Evolutionary conservation across 2,329 filamentous ascomycete species (phyloP), one percentile per base, ranked within the genome.

Genomic region (Rosellinia necatrix): DNA sequence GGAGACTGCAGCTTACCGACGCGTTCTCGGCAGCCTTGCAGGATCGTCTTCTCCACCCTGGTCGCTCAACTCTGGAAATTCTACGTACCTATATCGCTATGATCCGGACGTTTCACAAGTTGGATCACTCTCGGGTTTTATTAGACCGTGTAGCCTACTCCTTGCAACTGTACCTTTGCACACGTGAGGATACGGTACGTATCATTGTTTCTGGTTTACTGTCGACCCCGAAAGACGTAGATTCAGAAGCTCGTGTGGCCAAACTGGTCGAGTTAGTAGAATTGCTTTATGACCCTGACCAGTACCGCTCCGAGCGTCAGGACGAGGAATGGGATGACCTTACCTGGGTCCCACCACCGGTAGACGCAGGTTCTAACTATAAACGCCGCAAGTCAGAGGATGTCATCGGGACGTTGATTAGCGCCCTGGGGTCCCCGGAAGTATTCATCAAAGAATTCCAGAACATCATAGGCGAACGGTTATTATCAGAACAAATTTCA

Each of bases 391-490:
- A 90, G 71, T 90, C 86, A 38, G 90, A 92, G 61, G 94, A 99
- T 72, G 88, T 97, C 10, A 91, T 97, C 54, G 92, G 92, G 49
- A 96, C 92, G 49, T 78, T 99, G 38, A 90, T 97, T 64, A 89
- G 86, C 56, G 85, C 96, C 0, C 90, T 96, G 64, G 93, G 96
- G 10, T 89, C 89, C 15, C 91, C 92, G 64, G 93, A 97, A 48
- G 83, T 89, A 41, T 97, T 97, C 69, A 94, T 97, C 73, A 96
- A 92, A 64, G 93, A 97, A 71, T 89, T 99, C 60, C 92, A 96
- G 68, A 86, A 82, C 49, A 90, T 96, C 38, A 83, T 99, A n/a
- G 90, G 90, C 4, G 91, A 96, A 60, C 87, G 92, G 42, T 76
- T 99, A 3, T 74, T 89, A 5, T 84, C 79, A 55, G 84, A 83